Evolutionary conservation across 768 basidiomycete genomes (phyloP), one percentile per base, ranked within the genome.

Genomic region (Tulasnella sp.): DNA sequence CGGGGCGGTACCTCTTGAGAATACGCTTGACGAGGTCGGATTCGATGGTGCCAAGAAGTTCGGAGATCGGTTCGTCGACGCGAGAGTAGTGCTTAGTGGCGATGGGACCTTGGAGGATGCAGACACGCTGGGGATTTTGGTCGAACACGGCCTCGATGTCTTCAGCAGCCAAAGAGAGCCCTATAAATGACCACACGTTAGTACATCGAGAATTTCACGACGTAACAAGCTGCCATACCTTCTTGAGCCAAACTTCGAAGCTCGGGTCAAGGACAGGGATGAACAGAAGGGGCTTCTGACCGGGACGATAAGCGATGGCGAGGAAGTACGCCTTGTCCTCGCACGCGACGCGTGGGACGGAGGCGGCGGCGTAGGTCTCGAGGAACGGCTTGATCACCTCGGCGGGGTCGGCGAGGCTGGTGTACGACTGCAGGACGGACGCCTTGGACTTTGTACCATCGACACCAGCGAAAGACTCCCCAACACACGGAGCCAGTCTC

Each of bases 161-260:
- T 80, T 98, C 96, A 2, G 94, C 92, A 44, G 92, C 95, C 96
- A 98, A 12, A 98, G 87, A 7, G 96, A 98, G 80, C 98, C 96
- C 92, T 94, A 76, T 26, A 67, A 75, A 36, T 3, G 22, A 1
- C 62, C 12, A 26, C 36, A 71, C 32, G 29, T 69, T 79, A 41
- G 44, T 22, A 62, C 66, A 3, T 14, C 8, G 63, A 19, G 34
- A 76, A 74, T 74, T 66, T 62, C 40, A 75, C 72, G 69, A 64
- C 29, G 32, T 36, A 8, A 14, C 40, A 35, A 5, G 36, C 40
- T 52, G 75, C 84, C 44, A n/a, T 74, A 91, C 93, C 90, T 99
- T 99, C 86, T 99, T 98, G 84, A 99, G 98, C 97, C 97, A 99
- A 67, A 98, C 95, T 79, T 95, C 94, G 78, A 98, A 98, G 76